phyloP scores from a whole-genome alignment of 2,329 filamentous ascomycete genomes.

The Neoscytalidium dimidiatum region DNA sequence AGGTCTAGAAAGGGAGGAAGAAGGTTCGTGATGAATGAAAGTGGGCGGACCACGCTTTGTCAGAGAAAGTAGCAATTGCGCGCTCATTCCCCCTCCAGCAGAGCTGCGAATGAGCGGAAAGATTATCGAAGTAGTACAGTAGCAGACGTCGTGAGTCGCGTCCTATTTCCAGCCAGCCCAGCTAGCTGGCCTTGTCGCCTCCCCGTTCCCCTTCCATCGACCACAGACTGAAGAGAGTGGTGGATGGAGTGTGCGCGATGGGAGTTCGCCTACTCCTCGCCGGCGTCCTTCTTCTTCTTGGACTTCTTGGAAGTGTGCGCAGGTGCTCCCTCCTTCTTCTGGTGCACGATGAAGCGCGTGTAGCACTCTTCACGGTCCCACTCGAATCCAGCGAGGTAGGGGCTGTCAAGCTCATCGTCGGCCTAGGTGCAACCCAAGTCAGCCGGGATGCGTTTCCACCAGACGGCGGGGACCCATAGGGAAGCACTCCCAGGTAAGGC shows the following conservation, averaged over 20 bases:
- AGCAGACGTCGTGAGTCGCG: background rate
- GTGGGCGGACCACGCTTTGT: background rate
- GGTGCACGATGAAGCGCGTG: constrained; percentile 84
- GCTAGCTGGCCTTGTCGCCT: background rate
- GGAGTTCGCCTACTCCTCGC: constrained; percentile 26
- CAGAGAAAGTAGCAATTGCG: background rate
- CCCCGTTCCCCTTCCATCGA: background rate
- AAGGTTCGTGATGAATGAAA: background rate
- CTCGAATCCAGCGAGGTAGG: constrained; percentile 91
- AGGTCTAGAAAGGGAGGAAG: background rate
- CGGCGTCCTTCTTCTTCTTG: constrained; percentile 38
- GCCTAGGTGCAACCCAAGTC: constrained; percentile 53
- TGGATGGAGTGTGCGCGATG: background rate
- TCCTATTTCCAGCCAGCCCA: background rate
- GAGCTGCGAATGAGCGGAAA: background rate
- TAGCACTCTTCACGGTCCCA: constrained; percentile 94
- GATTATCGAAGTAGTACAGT: constrained; percentile 11
- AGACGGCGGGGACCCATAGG: background rate
- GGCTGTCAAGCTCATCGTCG: constrained; percentile 86
- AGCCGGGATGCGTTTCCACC: background rate
- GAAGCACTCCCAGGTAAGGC: no score
- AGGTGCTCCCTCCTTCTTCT: constrained; percentile 67
- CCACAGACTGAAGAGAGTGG: background rate
- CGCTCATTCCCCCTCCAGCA: no score
- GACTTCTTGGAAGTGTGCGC: constrained; percentile 38